Conservation (phyloP, 495 filamentous ascomycete species). For the Tuber melanosporum region DNA sequence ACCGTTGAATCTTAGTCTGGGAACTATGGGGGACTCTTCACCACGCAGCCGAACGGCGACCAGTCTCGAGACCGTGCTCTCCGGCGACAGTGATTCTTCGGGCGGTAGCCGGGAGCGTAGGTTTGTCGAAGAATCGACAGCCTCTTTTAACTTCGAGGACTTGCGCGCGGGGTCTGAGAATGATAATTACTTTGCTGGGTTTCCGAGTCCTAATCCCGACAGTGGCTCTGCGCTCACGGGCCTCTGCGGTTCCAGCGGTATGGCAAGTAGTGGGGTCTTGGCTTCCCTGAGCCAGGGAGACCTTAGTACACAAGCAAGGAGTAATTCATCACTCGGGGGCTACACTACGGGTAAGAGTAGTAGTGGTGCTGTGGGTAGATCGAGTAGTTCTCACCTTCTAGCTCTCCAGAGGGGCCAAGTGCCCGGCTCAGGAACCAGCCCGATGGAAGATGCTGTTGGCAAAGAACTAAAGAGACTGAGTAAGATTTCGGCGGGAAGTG, state of each 20-base stretch:
- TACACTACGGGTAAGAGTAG: slow-evolving; percentile 20
- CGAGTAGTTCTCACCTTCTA: slow-evolving; percentile 31
- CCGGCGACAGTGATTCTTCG: neutral
- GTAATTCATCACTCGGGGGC: slow-evolving; percentile 20
- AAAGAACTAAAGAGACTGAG: slow-evolving; percentile 37
- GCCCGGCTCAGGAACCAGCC: slow-evolving; percentile 19
- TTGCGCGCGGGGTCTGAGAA: slow-evolving; percentile 29
- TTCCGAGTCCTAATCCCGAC: slow-evolving; percentile 17
- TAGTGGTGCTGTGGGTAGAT: slow-evolving; percentile 18
- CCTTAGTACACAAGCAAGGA: slow-evolving; percentile 19
- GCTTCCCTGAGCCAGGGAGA: slow-evolving; percentile 34
- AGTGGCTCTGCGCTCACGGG: slow-evolving; percentile 13
- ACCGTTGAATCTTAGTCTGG: slow-evolving; percentile 12
- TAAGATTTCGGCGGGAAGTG: slow-evolving; percentile 40
- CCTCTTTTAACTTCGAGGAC: slow-evolving; percentile 33
- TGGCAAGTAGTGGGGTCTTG: slow-evolving; percentile 35
- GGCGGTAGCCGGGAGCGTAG: slow-evolving; percentile 30
- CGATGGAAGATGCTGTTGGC: slow-evolving; percentile 33
- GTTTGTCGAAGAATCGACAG: slow-evolving; percentile 35
- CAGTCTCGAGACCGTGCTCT: slow-evolving; percentile 19
- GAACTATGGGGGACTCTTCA: neutral
- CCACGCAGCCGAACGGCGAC: slow-evolving; percentile 20
- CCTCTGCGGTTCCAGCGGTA: slow-evolving; percentile 31
- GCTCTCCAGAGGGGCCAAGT: slow-evolving; percentile 21
- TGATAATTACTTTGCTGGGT: slow-evolving; percentile 13